A percentile compares a stretch with the other conserved stretches of the same genome.
phyloP scores from a whole-genome alignment of 768 basidiomycete genomes.

The Pisolithus sp. region DNA sequence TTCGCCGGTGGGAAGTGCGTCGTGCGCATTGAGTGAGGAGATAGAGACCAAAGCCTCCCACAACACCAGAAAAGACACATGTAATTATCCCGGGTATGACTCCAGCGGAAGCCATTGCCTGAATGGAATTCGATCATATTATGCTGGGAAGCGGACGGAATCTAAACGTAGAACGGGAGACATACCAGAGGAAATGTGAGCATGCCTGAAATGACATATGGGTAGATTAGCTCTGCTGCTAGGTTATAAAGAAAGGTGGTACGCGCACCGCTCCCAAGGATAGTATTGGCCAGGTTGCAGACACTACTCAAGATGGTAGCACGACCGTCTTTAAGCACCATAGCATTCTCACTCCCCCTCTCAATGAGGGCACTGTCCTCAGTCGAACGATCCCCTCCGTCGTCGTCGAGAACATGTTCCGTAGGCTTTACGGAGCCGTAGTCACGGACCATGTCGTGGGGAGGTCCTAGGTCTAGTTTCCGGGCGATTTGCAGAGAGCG shows the following conservation, averaged over 20 bases:
- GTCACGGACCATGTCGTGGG: constrained; percentile 60
- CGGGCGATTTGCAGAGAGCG: neutral
- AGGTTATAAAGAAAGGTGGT: neutral
- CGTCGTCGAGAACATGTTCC: constrained; percentile 10
- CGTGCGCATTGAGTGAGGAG: constrained; percentile 81
- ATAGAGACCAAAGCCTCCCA: constrained; percentile 83
- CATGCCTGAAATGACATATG: constrained; percentile 52
- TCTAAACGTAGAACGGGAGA: neutral
- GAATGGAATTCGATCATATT: neutral
- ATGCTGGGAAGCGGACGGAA: neutral
- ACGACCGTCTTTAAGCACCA: constrained; percentile 48
- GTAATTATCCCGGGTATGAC: constrained; percentile 87
- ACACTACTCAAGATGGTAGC: constrained; percentile 64
- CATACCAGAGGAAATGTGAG: constrained; percentile 78
- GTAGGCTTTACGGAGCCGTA: constrained; percentile 45
- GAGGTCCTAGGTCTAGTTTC: neutral
- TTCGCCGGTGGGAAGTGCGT: constrained; percentile 60
- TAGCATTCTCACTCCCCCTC: constrained; percentile 23
- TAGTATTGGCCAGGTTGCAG: constrained; percentile 83
- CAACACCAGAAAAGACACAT: constrained; percentile 71
- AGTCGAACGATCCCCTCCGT: constrained; percentile 20
- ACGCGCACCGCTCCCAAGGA: constrained; percentile 78
- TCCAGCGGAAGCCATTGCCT: constrained; percentile 90
- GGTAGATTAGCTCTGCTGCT: neutral
- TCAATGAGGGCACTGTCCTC: constrained; percentile 62